A percentile compares a stretch with the other conserved stretches of the same genome.
phyloP scores from a whole-genome alignment of 352 stramenopile species.

The Phytophthora idaei region DNA sequence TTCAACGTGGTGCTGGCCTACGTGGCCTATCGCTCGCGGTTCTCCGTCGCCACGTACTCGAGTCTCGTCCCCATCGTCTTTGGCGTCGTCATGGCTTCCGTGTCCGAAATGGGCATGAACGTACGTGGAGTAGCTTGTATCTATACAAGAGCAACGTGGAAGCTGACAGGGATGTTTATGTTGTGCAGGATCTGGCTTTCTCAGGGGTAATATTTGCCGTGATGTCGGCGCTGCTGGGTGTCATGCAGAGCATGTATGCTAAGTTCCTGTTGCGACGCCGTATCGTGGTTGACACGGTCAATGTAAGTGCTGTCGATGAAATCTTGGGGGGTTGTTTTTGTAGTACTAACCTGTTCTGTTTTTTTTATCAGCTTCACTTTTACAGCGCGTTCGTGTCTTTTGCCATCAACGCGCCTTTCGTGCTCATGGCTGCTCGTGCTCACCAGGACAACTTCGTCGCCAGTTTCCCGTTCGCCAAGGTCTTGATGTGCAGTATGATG shows the following conservation, averaged over 20 bases:
- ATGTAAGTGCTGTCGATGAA: conserved; percentile 51
- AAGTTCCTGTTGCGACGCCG: conserved; percentile 83
- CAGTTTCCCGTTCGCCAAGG: conserved; percentile 76
- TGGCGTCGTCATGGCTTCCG: conserved; percentile 80
- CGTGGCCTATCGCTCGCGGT: conserved; percentile 73
- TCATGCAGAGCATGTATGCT: conserved; percentile 90
- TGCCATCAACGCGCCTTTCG: conserved; percentile 80
- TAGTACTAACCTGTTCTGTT: background rate
- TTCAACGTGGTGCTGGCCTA: conserved; percentile 89
- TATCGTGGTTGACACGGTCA: conserved; percentile 83
- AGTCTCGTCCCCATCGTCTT: conserved; percentile 83
- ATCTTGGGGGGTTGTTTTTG: background rate
- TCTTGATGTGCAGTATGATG: conserved; percentile 84
- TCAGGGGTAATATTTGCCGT: conserved; percentile 75
- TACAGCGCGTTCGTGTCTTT: conserved; percentile 87
- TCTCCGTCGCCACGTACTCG: conserved; percentile 76
- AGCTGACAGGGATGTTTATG: background rate
- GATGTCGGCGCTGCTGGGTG: conserved; percentile 72
- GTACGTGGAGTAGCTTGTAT: conserved; percentile 27
- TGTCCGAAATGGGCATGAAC: conserved; percentile 90
- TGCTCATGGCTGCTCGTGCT: conserved; percentile 60
- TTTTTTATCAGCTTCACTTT: conserved; percentile 76
- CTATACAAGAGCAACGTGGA: too few relatives aligned
- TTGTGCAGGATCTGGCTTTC: conserved; percentile 65
- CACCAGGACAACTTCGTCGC: conserved; percentile 62